Evolutionary conservation across 768 basidiomycete genomes (phyloP), one percentile per base, ranked within the genome.

Genomic region (Amanita fuliginea): DNA sequence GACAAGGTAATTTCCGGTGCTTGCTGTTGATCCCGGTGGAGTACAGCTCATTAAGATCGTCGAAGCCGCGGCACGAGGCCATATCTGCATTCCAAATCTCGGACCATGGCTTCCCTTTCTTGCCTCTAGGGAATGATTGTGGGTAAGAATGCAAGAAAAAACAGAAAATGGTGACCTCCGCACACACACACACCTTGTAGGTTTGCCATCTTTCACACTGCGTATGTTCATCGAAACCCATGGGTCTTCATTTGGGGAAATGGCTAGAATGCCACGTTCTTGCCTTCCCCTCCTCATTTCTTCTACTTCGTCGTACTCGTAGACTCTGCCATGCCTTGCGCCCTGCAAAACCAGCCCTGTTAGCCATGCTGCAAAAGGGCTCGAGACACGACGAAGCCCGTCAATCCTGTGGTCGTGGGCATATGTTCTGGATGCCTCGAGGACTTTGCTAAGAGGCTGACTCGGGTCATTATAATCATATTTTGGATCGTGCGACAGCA

Each of bases 201-300:
- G 62, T 42, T 67, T 60, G 21, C 70, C 42, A 42, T 43, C 66
- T 36, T 75, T 62, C 9, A 87, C 60, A 35, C 74, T 71, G 22
- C 89, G 75, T 60, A 91, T 80, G 60, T 93, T 90, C 49, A 89
- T 66, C 5, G 82, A 56, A 2, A 77, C 78, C 82, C 83, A 94
- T 0, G 90, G 85, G 54, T 83, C 74, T 14, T 56, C 67, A 64
- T 95, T 97, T 61, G 87, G 86, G 3, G 84, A 77, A 14, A 95
- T 67, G 16, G 83, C 65, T 18, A 94, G 65, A n/a, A 94, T 61
- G 0, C 78, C 73, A 2, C 71, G 59, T 57, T 94, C 92, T 59
- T 90, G 89, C 8, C 76, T 61, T 3, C 62, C 30, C 24, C 51
- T 59, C 3, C 86, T 77, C 48, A 83, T 62, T 2, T 50, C 49